These are phyloP conservation scores for Mucor ambiguus DNA, from an alignment of 371 early-diverging fungal genomes.

Conservation along the genomic window DNA sequence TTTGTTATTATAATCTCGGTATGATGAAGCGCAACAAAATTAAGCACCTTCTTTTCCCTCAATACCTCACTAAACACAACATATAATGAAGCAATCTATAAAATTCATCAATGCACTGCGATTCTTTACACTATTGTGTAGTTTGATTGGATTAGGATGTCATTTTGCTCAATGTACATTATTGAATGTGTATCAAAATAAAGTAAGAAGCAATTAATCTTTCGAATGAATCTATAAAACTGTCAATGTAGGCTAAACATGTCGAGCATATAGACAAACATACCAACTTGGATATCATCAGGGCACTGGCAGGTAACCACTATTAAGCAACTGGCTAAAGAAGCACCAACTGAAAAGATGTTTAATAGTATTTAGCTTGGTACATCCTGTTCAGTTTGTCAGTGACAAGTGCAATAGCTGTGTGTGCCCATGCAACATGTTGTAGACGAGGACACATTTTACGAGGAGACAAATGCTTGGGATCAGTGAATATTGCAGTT, in stretches of 20 bases:
- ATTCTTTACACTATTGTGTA: constrained; percentile 17
- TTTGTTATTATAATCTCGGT: not conserved
- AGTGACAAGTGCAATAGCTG: constrained; percentile 20
- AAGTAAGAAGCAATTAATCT: constrained; percentile 12
- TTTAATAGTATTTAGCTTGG: constrained; percentile 36
- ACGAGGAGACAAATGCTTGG: constrained; percentile 34
- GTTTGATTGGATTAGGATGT: constrained; percentile 21
- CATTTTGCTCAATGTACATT: constrained; percentile 41
- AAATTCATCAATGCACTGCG: constrained; percentile 24
- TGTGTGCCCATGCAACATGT: constrained; percentile 37
- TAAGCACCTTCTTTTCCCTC: not conserved
- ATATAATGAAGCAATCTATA: not conserved
- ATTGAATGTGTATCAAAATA: constrained; percentile 27
- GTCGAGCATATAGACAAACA: constrained; percentile 17
- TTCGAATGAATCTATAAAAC: not conserved
- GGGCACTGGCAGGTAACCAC: constrained; percentile 44
- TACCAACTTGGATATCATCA: constrained; percentile 37
- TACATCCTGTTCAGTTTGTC: constrained; percentile 31
- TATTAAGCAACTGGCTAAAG: not conserved
- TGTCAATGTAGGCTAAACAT: not conserved
- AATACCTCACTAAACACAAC: not conserved
- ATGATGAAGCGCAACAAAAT: not conserved
- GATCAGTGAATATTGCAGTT: constrained; percentile 25
- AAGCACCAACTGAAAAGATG: not conserved
- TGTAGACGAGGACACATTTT: constrained; percentile 33